Conservation (phyloP, 2,329 filamentous ascomycete species). For the Exophiala bonariae region DNA sequence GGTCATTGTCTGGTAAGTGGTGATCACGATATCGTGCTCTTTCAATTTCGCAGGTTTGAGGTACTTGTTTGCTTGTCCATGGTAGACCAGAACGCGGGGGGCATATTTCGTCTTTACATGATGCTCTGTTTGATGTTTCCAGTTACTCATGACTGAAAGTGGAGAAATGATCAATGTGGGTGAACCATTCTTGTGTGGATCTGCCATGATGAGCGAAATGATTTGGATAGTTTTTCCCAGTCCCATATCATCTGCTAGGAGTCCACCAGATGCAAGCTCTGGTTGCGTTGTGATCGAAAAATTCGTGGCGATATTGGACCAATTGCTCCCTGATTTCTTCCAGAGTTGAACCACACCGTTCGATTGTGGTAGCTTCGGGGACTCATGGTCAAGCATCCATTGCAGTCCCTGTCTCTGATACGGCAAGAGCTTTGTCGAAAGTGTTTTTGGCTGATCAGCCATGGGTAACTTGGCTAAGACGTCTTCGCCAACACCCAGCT, state of each 20-base stretch:
- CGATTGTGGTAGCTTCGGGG: slow-evolving; percentile 63
- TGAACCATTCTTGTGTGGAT: slow-evolving; percentile 34
- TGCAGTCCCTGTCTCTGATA: slow-evolving; percentile 78
- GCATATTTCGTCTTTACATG: slow-evolving; percentile 67
- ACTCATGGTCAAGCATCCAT: slow-evolving; percentile 79
- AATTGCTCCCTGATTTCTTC: slow-evolving; percentile 57
- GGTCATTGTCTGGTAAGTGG: slow-evolving; percentile 76
- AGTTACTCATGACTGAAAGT: slow-evolving; percentile 86
- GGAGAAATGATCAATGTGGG: slow-evolving; percentile 77
- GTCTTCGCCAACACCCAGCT: slow-evolving; percentile 70
- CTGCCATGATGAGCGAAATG: slow-evolving; percentile 73
- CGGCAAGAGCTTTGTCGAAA: slow-evolving; percentile 70
- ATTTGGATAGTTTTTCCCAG: slow-evolving; percentile 71
- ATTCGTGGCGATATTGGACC: slow-evolving; percentile 70
- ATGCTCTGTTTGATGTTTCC: slow-evolving; percentile 73
- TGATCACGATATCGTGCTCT: slow-evolving; percentile 75
- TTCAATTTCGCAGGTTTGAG: slow-evolving; percentile 57
- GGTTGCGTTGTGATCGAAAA: slow-evolving; percentile 62
- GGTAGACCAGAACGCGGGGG: slow-evolving; percentile 71
- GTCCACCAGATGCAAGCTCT: slow-evolving; percentile 72
- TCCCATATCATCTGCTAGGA: slow-evolving; percentile 91
- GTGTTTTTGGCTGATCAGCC: slow-evolving; percentile 64
- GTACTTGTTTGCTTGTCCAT: slow-evolving; percentile 62
- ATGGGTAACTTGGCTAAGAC: slow-evolving; percentile 70
- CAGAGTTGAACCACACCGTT: slow-evolving; percentile 73